Evolutionary conservation across 2,329 filamentous ascomycete species (phyloP).

Genomic region (Chlorencoelia australis): DNA sequence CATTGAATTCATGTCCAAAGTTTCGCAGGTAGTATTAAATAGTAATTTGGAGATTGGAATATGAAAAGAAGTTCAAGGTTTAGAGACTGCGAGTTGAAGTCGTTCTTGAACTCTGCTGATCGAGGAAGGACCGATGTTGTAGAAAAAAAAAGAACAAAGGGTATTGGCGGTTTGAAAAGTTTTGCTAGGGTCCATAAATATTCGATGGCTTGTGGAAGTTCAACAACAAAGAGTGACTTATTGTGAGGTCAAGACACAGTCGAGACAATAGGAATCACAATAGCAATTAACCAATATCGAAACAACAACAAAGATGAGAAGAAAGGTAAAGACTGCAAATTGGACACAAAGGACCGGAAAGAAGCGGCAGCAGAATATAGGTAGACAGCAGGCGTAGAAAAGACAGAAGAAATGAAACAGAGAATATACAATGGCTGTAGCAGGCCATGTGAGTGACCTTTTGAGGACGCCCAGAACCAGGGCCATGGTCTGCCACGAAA

Average conservation of each 20-base stretch:
- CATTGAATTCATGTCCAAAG: constrained; percentile 6
- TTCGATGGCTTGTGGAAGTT: constrained; percentile 4
- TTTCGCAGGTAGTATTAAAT: background rate
- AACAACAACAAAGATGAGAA: constrained; percentile 1
- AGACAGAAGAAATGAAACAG: no score
- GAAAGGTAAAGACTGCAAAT: constrained; percentile 9
- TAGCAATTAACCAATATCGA: constrained; percentile 8
- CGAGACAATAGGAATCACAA: constrained; percentile 7
- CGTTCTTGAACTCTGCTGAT: background rate
- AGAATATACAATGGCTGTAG: no score
- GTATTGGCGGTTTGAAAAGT: background rate
- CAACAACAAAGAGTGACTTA: constrained; percentile 7
- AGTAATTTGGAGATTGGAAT: no score
- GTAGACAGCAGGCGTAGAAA: no score
- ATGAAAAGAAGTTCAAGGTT: background rate
- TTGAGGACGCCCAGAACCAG: no score
- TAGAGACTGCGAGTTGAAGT: background rate
- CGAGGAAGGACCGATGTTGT: constrained; percentile 2
- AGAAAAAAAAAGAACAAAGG: constrained; percentile 7
- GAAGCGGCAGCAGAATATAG: no score
- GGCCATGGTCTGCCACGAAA: no score
- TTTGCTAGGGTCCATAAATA: background rate
- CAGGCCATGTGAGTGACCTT: no score
- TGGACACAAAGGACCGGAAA: constrained; percentile 4
- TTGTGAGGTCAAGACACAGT: background rate